Evolutionary conservation across 352 stramenopile genomes (phyloP).

Genomic region (Blastocystis sp.): DNA sequence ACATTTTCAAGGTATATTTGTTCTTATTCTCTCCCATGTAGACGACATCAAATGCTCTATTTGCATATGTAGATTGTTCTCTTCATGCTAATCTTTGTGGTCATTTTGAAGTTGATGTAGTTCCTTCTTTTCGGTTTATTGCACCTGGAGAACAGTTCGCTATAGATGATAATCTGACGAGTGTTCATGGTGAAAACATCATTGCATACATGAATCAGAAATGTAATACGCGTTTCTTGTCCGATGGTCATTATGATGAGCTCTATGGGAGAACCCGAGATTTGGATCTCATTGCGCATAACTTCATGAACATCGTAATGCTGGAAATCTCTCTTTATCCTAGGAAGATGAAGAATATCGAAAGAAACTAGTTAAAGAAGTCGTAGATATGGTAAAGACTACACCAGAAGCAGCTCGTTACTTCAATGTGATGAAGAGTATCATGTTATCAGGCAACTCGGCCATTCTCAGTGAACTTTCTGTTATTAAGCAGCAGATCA

Average conservation of each 20-base stretch:
- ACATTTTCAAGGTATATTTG: constrained; percentile 10
- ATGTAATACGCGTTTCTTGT: constrained; percentile 9
- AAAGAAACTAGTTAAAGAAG: background rate
- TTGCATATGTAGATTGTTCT: constrained; percentile 46
- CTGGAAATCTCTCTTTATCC: background rate
- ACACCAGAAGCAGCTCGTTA: constrained; percentile 27
- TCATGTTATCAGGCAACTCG: background rate
- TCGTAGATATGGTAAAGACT: background rate
- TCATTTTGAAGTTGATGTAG: background rate
- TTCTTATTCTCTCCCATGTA: background rate
- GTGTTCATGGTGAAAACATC: constrained; percentile 30
- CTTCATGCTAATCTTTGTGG: background rate
- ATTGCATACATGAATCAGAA: constrained; percentile 52
- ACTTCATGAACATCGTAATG: constrained; percentile 35
- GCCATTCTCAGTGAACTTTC: constrained; percentile 18
- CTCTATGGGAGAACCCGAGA: background rate
- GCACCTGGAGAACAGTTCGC: background rate
- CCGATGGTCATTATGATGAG: constrained; percentile 22
- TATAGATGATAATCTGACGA: constrained; percentile 1
- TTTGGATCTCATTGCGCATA: constrained; percentile 13
- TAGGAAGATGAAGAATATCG: constrained; percentile 46
- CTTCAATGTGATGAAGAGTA: constrained; percentile 47
- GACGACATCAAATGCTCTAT: constrained; percentile 6
- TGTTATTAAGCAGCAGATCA: constrained; percentile 4
- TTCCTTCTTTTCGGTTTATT: constrained; percentile 38